These are phyloP conservation scores for Fusarium buharicum DNA, from an alignment of 2,329 filamentous ascomycete genomes.

Conservation along the genomic window DNA sequence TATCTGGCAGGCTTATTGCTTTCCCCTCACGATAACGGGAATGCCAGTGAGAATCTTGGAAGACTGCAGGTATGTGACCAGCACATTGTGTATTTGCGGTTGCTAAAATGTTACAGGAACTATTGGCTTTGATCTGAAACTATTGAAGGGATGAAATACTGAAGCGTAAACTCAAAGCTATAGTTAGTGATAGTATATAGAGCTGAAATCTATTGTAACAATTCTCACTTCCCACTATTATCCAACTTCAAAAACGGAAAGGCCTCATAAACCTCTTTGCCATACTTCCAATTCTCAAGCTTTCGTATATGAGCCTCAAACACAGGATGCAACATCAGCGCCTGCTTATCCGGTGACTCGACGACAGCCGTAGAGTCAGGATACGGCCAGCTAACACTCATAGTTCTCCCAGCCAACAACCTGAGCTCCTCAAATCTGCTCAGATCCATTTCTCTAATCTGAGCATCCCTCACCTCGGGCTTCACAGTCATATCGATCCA, in stretches of 20 bases:
- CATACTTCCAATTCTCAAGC: not conserved
- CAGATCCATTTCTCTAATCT: too few relatives aligned
- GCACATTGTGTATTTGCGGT: rapidly evolving
- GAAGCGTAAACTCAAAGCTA: too few relatives aligned
- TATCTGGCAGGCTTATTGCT: constrained; percentile 15
- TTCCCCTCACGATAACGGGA: not conserved
- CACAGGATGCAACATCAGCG: not conserved
- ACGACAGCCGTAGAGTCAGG: not conserved
- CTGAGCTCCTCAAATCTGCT: not conserved
- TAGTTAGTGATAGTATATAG: too few relatives aligned
- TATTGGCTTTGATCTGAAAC: constrained; percentile 4
- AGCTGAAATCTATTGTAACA: too few relatives aligned
- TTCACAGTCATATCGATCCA: not conserved
- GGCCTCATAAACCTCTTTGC: not conserved
- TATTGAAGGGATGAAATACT: not conserved
- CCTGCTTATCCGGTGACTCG: constrained; percentile 5
- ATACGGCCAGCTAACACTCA: not conserved
- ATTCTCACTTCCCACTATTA: too few relatives aligned
- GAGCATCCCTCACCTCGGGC: too few relatives aligned
- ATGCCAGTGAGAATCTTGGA: not conserved
- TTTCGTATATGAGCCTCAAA: constrained; percentile 3
- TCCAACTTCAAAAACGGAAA: not conserved
- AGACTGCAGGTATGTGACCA: constrained; percentile 7
- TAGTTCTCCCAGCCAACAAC: not conserved
- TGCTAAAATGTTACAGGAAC: not conserved